A percentile compares a stretch with the other conserved stretches of the same genome.
Evolutionary conservation across 305 asterid species (phyloP).

Genomic region (Solanum aculeatissimum): DNA sequence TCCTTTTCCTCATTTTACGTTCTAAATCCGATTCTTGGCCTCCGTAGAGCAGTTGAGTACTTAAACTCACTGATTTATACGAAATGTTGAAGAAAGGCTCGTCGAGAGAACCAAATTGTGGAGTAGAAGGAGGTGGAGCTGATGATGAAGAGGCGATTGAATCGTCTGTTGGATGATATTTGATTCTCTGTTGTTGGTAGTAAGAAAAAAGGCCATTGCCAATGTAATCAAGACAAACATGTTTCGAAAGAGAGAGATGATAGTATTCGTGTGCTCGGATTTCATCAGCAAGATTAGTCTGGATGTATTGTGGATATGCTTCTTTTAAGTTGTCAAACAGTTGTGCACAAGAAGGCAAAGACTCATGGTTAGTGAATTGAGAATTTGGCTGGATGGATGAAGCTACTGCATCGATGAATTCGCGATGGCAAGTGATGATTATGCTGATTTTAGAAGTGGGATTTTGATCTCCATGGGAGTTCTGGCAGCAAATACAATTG

Average conservation of each 20-base stretch:
- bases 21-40: constrained; percentile 35
- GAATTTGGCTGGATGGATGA: constrained; percentile 37
- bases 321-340: constrained; percentile 19
- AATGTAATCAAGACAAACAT: constrained; percentile 58
- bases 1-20: constrained; percentile 26
- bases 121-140: constrained; percentile 1
- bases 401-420: constrained; percentile 28
- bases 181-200: constrained; percentile 21
- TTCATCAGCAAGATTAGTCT: constrained; percentile 33
- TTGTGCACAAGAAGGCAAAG: constrained; percentile 38
- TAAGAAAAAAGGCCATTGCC: constrained; percentile 78
- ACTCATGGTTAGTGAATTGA: constrained; percentile 65
- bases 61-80: constrained; percentile 28
- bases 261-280: constrained; percentile 49
- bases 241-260: constrained; percentile 32
- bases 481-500: constrained; percentile 26
- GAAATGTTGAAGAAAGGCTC: constrained; percentile 41
- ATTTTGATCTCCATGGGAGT: constrained; percentile 11
- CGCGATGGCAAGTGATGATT: constrained; percentile 11
- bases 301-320: constrained; percentile 28
- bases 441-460: background rate
- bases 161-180: background rate
- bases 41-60: constrained; percentile 29
- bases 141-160: constrained; percentile 31
- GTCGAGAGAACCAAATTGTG: background rate